These are phyloP conservation scores for Fomitopsis serialis DNA, from an alignment of 768 basidiomycete genomes.

Conservation along the genomic window DNA sequence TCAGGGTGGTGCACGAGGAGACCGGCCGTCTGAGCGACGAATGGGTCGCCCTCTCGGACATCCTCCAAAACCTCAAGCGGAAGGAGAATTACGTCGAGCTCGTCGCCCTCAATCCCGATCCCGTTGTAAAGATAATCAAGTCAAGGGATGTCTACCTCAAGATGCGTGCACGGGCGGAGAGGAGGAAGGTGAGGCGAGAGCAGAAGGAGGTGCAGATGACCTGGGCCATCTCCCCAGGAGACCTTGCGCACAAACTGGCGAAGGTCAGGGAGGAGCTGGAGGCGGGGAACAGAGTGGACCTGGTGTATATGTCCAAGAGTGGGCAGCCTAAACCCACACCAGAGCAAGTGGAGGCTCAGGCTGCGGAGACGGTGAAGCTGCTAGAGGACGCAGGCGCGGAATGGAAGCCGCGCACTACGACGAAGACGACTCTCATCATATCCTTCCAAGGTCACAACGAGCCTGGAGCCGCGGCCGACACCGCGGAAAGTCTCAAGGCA, in stretches of 20 bases:
- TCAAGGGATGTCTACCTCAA: conserved; percentile 37
- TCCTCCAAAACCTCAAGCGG: conserved; percentile 42
- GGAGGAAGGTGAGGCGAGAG: conserved; percentile 30
- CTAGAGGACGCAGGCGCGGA: conserved; percentile 50
- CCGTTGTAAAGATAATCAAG: conserved; percentile 57
- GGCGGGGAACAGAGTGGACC: conserved; percentile 51
- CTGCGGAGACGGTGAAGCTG: conserved; percentile 35
- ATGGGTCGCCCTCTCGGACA: conserved; percentile 28
- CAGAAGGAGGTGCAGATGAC: conserved; percentile 70
- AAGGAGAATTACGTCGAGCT: conserved; percentile 49
- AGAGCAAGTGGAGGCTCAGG: conserved; percentile 38
- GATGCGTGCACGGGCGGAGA: conserved; percentile 30
- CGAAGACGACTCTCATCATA: conserved; percentile 32
- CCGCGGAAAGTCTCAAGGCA: not conserved
- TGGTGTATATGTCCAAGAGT: conserved; percentile 52
- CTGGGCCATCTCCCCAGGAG: conserved; percentile 56
- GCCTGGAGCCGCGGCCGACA: conserved; percentile 3
- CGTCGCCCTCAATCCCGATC: conserved; percentile 39
- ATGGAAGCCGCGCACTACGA: conserved; percentile 41
- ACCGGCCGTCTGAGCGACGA: conserved; percentile 33
- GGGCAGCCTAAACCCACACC: conserved; percentile 29
- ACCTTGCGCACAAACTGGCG: conserved; percentile 60
- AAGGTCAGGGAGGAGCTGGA: conserved; percentile 54
- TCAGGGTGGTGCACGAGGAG: conserved; percentile 44
- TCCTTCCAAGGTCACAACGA: conserved; percentile 35